Evolutionary conservation across 2,329 filamentous ascomycete genomes (phyloP).

Genomic region (Colletotrichum trifolii): DNA sequence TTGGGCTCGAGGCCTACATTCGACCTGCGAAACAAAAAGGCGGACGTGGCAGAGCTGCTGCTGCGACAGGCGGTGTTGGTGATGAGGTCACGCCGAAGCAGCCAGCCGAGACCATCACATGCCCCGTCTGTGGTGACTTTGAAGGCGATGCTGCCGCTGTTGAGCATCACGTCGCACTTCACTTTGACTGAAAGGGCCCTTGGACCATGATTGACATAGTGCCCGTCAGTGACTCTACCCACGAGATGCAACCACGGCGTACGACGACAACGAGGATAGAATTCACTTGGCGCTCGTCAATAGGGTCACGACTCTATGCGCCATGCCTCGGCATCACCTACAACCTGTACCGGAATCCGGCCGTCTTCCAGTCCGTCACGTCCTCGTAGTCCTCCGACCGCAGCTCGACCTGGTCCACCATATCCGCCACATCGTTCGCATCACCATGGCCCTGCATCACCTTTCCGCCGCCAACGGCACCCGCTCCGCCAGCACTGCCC

Average conservation of each 20-base stretch:
- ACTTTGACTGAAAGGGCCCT: conserved; percentile 53
- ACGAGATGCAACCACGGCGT: no score
- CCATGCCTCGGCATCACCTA: background rate
- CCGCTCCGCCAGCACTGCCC: conserved; percentile 55
- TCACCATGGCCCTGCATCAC: conserved; percentile 43
- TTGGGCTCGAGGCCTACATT: conserved; percentile 62
- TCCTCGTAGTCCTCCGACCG: conserved; percentile 64
- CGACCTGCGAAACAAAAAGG: conserved; percentile 43
- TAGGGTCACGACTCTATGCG: no score
- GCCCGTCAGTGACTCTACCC: no score
- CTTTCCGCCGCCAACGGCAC: conserved; percentile 52
- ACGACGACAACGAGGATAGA: no score
- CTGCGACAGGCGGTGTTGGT: no score
- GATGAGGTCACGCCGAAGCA: background rate
- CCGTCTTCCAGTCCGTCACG: conserved; percentile 68
- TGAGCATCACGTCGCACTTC: conserved; percentile 71
- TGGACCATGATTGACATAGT: no score
- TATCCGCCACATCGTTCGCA: conserved; percentile 42
- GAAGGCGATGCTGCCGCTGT: conserved; percentile 77
- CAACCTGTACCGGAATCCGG: conserved; percentile 67
- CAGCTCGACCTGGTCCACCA: conserved; percentile 50
- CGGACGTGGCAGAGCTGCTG: background rate
- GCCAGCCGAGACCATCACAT: conserved; percentile 49
- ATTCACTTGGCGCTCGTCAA: no score
- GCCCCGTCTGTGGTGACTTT: conserved; percentile 75